phyloP scores from a whole-genome alignment of 495 filamentous ascomycete genomes.

The Penicillium chermesinum region DNA sequence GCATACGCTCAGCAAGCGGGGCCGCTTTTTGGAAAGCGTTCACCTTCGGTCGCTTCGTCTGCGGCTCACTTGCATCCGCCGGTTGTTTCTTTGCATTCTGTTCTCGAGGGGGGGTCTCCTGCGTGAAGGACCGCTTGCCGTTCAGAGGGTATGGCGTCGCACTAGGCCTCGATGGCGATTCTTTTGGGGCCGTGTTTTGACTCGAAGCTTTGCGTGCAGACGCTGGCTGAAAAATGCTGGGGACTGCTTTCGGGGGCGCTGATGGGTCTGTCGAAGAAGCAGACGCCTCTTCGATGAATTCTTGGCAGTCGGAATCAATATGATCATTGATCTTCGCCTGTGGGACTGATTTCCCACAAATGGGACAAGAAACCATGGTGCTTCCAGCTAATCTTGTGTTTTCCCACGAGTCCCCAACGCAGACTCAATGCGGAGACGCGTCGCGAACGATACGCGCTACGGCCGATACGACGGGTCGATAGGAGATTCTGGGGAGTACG shows the following conservation, averaged over 20 bases:
- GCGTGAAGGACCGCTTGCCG: conserved; percentile 31
- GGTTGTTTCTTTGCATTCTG: conserved; percentile 12
- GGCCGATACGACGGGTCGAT: too few relatives aligned
- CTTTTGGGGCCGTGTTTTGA: conserved; percentile 21
- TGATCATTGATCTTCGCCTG: conserved; percentile 80
- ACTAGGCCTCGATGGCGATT: conserved; percentile 16
- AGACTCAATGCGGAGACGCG: conserved; percentile 12
- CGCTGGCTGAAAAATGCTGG: conserved; percentile 75
- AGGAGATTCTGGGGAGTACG: too few relatives aligned
- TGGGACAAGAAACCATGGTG: conserved; percentile 78
- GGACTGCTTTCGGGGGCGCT: conserved; percentile 49
- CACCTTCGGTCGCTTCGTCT: conserved; percentile 57
- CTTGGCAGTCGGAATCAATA: conserved; percentile 77
- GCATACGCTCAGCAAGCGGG: conserved; percentile 91
- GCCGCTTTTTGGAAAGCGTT: conserved; percentile 61
- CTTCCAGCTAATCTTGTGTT: neutral
- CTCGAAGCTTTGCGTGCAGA: conserved; percentile 42
- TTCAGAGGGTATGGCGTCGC: conserved; percentile 28
- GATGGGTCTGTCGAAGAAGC: conserved; percentile 36
- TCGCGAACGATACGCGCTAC: conserved; percentile 8
- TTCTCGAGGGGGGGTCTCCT: conserved; percentile 21
- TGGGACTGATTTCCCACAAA: conserved; percentile 73
- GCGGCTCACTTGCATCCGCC: conserved; percentile 24
- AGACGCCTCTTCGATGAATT: conserved; percentile 46
- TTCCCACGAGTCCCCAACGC: neutral